Evolutionary conservation across 179 eudicot species (phyloP).

Genomic region (Silene coronaria): DNA sequence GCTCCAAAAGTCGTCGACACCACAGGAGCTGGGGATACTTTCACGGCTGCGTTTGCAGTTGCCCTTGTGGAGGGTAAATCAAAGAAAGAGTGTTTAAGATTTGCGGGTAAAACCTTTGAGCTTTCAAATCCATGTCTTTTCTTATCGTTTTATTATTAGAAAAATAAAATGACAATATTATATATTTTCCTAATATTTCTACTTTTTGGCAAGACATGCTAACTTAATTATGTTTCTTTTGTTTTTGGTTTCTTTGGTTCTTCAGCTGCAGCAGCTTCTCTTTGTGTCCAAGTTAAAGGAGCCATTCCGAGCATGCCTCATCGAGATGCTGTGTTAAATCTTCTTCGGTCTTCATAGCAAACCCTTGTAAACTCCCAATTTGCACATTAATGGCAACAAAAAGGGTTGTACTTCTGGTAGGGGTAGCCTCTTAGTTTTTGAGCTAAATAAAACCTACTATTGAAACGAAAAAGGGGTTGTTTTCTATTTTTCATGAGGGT

Average conservation of each 20-base stretch:
- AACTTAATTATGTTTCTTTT: background rate
- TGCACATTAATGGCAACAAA: conserved; percentile 25
- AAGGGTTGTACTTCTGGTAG: background rate
- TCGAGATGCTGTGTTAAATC: conserved; percentile 58
- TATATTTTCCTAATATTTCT: too few species aligned
- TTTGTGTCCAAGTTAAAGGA: conserved; percentile 92
- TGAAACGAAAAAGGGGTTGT: too few species aligned
- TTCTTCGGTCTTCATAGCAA: conserved; percentile 41
- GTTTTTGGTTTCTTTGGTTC: background rate
- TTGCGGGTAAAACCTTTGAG: conserved; percentile 59
- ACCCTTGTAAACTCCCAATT: background rate
- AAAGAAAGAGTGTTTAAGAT: conserved; percentile 65
- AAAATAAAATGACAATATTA: too few species aligned
- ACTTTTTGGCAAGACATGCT: too few species aligned
- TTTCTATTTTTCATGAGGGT: too few species aligned
- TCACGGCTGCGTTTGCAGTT: conserved; percentile 88
- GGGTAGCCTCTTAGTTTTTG: too few species aligned
- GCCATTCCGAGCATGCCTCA: conserved; percentile 97
- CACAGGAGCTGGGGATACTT: conserved; percentile 93
- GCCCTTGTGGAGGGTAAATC: conserved; percentile 81
- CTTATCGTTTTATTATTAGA: too few species aligned
- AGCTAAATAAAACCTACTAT: too few species aligned
- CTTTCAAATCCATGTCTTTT: too few species aligned
- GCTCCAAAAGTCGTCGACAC: conserved; percentile 76
- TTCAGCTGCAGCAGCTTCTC: conserved; percentile 94